Evolutionary conservation across 805 yeast genomes (phyloP).

Genomic region (Saccharomycopsis sp.): DNA sequence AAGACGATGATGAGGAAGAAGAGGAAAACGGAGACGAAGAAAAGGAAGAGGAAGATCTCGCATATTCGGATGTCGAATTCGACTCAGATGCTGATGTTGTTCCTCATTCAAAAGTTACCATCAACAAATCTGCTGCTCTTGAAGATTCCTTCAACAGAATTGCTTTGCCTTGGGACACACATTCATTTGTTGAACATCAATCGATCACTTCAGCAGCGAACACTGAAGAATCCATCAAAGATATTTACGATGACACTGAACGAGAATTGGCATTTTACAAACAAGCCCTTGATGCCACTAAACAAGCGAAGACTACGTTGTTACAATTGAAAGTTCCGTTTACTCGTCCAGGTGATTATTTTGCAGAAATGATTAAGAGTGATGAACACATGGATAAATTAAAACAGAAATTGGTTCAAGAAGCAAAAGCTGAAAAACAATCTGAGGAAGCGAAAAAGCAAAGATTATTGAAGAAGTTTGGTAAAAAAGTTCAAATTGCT

Average conservation of each 20-base stretch:
- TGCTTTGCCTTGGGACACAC: slow-evolving; percentile 50
- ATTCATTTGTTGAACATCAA: slow-evolving; percentile 80
- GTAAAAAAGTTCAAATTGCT: slow-evolving; percentile 93
- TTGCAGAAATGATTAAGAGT: slow-evolving; percentile 97
- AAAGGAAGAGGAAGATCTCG: slow-evolving; percentile 74
- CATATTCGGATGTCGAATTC: slow-evolving; percentile 84
- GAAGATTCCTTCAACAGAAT: slow-evolving; percentile 62
- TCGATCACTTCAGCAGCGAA: slow-evolving; percentile 53
- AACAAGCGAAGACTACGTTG: slow-evolving; percentile 59
- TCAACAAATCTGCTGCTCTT: slow-evolving; percentile 82
- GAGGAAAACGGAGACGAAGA: slow-evolving; percentile 35
- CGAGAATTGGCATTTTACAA: slow-evolving; percentile 93
- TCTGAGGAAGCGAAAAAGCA: slow-evolving; percentile 91
- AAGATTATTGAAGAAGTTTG: slow-evolving; percentile 91
- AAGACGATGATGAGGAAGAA: slow-evolving; percentile 33
- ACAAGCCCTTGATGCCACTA: slow-evolving; percentile 84
- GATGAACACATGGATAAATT: slow-evolving; percentile 97
- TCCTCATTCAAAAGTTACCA: slow-evolving; percentile 82
- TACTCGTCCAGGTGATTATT: slow-evolving; percentile 88
- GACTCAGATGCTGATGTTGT: slow-evolving; percentile 94
- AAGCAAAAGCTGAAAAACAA: slow-evolving; percentile 56
- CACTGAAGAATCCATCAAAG: slow-evolving; percentile 64
- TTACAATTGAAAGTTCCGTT: slow-evolving; percentile 75
- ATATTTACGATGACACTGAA: slow-evolving; percentile 91
- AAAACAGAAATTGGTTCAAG: slow-evolving; percentile 71